A percentile compares a stretch with the other conserved stretches of the same genome.
Evolutionary conservation across 345 rosid genomes (phyloP).

Genomic region (Cardiospermum halicacabum): DNA sequence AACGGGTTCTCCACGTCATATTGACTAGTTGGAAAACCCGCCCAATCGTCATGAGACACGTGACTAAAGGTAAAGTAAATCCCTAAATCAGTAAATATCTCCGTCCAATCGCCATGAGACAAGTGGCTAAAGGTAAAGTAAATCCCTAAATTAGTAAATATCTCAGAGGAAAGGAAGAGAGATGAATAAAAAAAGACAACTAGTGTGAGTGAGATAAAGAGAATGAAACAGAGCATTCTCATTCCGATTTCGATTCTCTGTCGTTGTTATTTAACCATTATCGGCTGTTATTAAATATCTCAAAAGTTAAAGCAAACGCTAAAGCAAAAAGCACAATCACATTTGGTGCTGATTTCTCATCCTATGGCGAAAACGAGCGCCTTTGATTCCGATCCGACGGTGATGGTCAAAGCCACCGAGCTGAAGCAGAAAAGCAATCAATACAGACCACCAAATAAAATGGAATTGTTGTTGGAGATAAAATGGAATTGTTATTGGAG

Average conservation of each 20-base stretch:
- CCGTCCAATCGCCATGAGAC: too few species aligned
- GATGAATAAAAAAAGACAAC: not conserved
- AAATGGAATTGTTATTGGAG: too few species aligned
- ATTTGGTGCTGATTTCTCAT: conserved; percentile 6
- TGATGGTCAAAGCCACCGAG: conserved; percentile 51
- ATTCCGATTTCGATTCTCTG: conserved; percentile 10
- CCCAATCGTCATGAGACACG: too few species aligned
- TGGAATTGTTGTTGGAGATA: too few species aligned
- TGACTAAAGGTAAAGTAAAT: too few species aligned
- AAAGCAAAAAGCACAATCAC: too few species aligned
- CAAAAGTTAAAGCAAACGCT: not conserved
- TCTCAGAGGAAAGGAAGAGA: not conserved
- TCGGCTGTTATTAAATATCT: not conserved
- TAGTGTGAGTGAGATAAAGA: not conserved
- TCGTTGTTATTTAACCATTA: not conserved
- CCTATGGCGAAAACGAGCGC: conserved; percentile 64
- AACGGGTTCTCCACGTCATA: too few species aligned
- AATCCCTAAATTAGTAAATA: too few species aligned
- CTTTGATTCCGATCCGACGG: conserved; percentile 61
- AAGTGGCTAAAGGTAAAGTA: too few species aligned
- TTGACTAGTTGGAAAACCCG: too few species aligned
- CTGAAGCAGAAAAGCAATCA: conserved; percentile 69
- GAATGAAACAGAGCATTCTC: conserved; percentile 21
- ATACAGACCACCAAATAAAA: too few species aligned
- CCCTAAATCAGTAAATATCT: too few species aligned